These are phyloP conservation scores for Chlorella vulgaris DNA, from an alignment of 139 green algal genomes.

Conservation along the genomic window DNA sequence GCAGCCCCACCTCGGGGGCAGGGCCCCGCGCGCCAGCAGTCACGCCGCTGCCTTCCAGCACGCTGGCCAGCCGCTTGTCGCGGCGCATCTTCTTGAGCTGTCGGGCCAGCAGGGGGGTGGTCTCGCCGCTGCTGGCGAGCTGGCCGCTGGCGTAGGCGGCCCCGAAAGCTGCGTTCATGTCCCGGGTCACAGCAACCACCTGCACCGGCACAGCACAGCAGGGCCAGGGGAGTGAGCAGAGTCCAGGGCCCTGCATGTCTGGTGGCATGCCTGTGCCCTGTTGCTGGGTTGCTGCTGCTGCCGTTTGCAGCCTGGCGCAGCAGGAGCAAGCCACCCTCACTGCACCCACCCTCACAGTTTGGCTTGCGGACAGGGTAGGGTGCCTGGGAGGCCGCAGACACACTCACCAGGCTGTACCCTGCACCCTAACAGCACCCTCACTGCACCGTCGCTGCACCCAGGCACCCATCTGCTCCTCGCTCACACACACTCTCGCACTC, in stretches of 20 bases:
- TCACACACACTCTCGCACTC: background rate
- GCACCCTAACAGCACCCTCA: too few species aligned
- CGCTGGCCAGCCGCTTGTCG: too few species aligned
- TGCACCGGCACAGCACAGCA: background rate
- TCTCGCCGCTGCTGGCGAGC: background rate
- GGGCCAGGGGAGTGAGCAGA: background rate
- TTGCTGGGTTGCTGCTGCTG: too few species aligned
- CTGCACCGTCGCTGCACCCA: too few species aligned
- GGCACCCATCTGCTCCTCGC: background rate
- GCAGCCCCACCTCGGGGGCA: background rate
- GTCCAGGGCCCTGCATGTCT: too few species aligned
- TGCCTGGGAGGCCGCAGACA: too few species aligned
- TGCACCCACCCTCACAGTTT: too few species aligned
- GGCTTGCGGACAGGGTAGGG: too few species aligned
- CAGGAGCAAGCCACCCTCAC: too few species aligned
- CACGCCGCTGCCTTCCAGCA: background rate
- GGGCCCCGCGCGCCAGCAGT: background rate
- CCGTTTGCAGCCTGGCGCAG: too few species aligned
- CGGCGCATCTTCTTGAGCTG: background rate
- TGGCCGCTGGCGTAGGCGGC: background rate
- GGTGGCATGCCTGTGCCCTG: too few species aligned
- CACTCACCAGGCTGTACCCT: too few species aligned
- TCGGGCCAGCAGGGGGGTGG: conserved; percentile 6
- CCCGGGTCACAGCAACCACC: background rate
- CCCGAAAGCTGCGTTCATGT: conserved; percentile 29